Conservation (phyloP, 306 rosid genomes). For the Vicia villosa region DNA sequence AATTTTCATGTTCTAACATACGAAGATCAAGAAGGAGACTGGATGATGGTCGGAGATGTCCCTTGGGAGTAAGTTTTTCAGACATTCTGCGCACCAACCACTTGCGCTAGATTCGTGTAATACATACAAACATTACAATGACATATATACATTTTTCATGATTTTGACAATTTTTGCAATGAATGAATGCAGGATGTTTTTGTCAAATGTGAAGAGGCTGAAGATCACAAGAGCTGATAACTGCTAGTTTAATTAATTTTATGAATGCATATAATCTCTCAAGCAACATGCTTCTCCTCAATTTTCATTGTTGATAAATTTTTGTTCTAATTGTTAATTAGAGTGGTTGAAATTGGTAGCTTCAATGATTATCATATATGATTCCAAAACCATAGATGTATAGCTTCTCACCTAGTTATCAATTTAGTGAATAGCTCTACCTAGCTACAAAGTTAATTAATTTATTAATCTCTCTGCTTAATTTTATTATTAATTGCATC, state of each 20-base stretch:
- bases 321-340: slow-evolving; percentile 36
- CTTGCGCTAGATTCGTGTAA: neutral
- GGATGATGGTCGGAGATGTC: slow-evolving; percentile 71
- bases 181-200: slow-evolving; percentile 50
- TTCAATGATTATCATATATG: slow-evolving; percentile 30
- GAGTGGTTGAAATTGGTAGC: slow-evolving; percentile 31
- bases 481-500: slow-evolving; percentile 9
- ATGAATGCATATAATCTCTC: slow-evolving; percentile 4
- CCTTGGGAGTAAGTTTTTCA: slow-evolving; percentile 57
- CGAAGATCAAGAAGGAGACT: slow-evolving; percentile 60
- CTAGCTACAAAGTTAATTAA: slow-evolving; percentile 26
- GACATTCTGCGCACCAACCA: neutral
- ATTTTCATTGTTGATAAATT: slow-evolving; percentile 43
- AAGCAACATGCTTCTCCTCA: slow-evolving; percentile 32
- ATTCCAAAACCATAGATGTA: slow-evolving; percentile 40
- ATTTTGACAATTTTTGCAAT: slow-evolving; percentile 11
- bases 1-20: slow-evolving; percentile 50
- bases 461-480: slow-evolving; percentile 20
- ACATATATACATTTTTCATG: neutral
- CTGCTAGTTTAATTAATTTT: slow-evolving; percentile 44
- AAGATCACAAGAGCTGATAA: slow-evolving; percentile 62
- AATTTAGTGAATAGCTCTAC: slow-evolving; percentile 41
- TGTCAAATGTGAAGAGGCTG: slow-evolving; percentile 57
- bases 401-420: slow-evolving; percentile 33
- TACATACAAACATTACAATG: neutral